These are phyloP conservation scores for Golovinomyces cichoracearum DNA, from an alignment of 2,329 filamentous ascomycete species.

Conservation along the genomic window DNA sequence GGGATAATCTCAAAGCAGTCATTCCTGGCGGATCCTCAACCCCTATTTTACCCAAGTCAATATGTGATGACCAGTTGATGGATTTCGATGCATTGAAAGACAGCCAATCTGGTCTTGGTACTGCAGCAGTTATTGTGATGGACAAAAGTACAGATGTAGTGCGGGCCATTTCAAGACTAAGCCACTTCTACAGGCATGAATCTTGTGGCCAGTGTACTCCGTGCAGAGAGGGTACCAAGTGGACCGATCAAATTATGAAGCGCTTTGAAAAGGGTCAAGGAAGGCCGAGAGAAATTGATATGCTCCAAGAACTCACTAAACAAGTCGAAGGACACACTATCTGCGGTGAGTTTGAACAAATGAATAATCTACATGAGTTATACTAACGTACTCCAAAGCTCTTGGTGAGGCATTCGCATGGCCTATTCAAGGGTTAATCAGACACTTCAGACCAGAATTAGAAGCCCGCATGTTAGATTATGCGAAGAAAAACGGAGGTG, in stretches of 20 bases:
- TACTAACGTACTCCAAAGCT: slow-evolving; percentile 22
- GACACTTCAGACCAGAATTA: slow-evolving; percentile 89
- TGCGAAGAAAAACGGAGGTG: slow-evolving; percentile 43
- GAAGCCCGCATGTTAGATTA: slow-evolving; percentile 74
- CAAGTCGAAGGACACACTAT: slow-evolving; percentile 99
- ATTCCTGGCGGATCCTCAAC: slow-evolving; percentile 95
- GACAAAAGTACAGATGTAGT: slow-evolving; percentile 95
- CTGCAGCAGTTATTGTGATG: slow-evolving; percentile 95
- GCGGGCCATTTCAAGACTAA: slow-evolving; percentile 71
- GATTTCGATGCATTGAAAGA: slow-evolving; percentile 98
- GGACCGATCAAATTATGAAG: slow-evolving; percentile 97
- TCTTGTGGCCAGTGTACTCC: slow-evolving; percentile 96
- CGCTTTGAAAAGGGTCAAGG: slow-evolving; percentile 82
- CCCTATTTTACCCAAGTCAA: slow-evolving; percentile 65
- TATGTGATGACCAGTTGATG: slow-evolving; percentile 94
- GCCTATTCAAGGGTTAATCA: slow-evolving; percentile 93
- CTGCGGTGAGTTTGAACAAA: slow-evolving; percentile 37
- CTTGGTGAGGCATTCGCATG: slow-evolving; percentile 94
- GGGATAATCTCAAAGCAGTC: slow-evolving; percentile 88
- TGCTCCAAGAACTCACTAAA: slow-evolving; percentile 97
- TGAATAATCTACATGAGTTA: not conserved
- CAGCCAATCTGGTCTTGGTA: slow-evolving; percentile 86
- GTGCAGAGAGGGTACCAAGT: slow-evolving; percentile 97
- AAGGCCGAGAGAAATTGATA: slow-evolving; percentile 81
- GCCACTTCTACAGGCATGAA: slow-evolving; percentile 96